Evolutionary conservation across 257 asterid species (phyloP), one percentile per base, ranked within the genome.

Genomic region (Galeopsis tetrahit): DNA sequence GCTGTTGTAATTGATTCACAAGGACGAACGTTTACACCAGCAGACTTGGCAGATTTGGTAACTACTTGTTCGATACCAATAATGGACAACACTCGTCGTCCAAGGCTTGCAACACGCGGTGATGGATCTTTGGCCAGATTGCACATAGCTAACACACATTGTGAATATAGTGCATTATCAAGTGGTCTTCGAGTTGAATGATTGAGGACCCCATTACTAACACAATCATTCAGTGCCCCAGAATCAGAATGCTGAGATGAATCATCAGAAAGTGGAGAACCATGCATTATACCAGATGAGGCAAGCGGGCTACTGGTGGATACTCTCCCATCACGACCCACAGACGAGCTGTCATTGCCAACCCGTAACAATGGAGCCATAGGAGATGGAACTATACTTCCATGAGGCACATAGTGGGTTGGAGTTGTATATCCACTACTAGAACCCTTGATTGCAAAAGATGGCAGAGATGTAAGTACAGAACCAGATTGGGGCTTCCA

Each of bases 51-150:
- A 44, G 96, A 80, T 84, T 86, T 92, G 13, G 98, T 84, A 72
- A 92, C 95, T 69, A 95, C 98, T 74, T 90, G 98, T 79, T 92
- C 99, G 66, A 95, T 86, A 72, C 99, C 99, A 63, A 95, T 92
- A 82, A 87, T 87, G 72, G 97, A 82, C 78, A 95, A 81, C 44
- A 92, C 97, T 60, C 93, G 79, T 21, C 90, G 88, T 62, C 99
- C 99, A 71, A 95, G 94, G 79, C 83, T 72, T 36, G 97, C 87
- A 51, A 95, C 92, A 63, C 98, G 96, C 34, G 99, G 97, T n/a
- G 99, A 95, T 62, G 99, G 97, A 76, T 95, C 99, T 88, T 89
- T 95, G 9, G 96, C 99, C 77, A 95, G 78, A 73, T 86, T 83
- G 82, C 87, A 90, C 93, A 95, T 92, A 68, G 96, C 95, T 78